These are phyloP conservation scores for Citrus cavaleriei DNA, from an alignment of 345 rosid species.

Conservation along the genomic window DNA sequence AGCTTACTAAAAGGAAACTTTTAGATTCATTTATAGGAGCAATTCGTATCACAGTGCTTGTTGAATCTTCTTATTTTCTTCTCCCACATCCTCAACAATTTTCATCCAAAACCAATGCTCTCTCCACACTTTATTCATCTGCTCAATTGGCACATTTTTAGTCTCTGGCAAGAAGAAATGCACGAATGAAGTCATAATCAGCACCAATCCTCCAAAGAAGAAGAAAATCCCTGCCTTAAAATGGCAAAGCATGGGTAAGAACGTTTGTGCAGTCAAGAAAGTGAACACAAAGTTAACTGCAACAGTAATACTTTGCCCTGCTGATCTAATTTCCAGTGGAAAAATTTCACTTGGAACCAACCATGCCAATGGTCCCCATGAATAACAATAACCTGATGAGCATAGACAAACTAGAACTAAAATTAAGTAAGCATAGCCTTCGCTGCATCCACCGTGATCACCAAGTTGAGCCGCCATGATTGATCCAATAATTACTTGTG, in stretches of 20 bases:
- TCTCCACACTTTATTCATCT: background rate
- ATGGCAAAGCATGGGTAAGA: slow-evolving; percentile 51
- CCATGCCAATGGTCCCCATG: background rate
- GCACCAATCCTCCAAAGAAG: slow-evolving; percentile 38
- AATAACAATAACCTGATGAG: slow-evolving; percentile 55
- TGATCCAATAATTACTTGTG: background rate
- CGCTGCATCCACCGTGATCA: background rate
- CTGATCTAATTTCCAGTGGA: slow-evolving; percentile 26
- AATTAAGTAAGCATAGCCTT: background rate
- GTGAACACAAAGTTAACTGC: no score
- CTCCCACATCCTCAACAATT: background rate
- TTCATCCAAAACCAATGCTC: background rate
- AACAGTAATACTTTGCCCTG: slow-evolving; percentile 32
- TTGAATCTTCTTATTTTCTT: no score
- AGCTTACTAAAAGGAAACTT: no score
- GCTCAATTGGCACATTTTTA: background rate
- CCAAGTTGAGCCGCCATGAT: background rate
- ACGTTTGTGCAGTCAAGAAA: slow-evolving; percentile 43
- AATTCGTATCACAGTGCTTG: background rate
- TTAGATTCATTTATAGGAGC: no score
- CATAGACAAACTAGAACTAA: slow-evolving; percentile 27
- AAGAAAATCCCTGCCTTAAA: slow-evolving; percentile 50
- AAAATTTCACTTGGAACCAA: no score
- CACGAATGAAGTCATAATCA: slow-evolving; percentile 40
- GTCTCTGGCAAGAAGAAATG: slow-evolving; percentile 35